These are phyloP conservation scores for Coprinopsis cinerea DNA, from an alignment of 768 basidiomycete genomes.

Conservation along the genomic window DNA sequence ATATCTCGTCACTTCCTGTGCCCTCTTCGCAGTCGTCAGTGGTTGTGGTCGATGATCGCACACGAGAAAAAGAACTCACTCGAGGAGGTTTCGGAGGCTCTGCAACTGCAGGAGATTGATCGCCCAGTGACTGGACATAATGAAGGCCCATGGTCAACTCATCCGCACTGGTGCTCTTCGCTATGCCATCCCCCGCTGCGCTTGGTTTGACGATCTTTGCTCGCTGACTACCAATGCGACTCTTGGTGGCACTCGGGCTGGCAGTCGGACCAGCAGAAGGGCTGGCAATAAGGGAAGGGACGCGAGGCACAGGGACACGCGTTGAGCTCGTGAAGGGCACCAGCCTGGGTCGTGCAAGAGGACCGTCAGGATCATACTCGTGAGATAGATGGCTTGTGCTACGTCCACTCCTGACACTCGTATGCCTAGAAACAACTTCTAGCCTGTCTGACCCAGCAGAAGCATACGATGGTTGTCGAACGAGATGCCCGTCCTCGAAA, in stretches of 20 bases:
- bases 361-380: constrained; percentile 24
- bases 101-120: constrained; percentile 26
- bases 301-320: constrained; percentile 56
- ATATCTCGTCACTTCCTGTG: constrained; percentile 8
- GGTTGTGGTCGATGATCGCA: neutral
- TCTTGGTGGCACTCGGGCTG: constrained; percentile 14
- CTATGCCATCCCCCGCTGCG: constrained; percentile 22
- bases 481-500: constrained; percentile 29
- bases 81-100: neutral
- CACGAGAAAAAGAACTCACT: neutral
- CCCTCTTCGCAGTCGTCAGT: constrained; percentile 9
- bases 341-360: constrained; percentile 46
- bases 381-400: constrained; percentile 34
- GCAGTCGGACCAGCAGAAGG: constrained; percentile 19
- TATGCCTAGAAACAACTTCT: constrained; percentile 33
- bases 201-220: constrained; percentile 45
- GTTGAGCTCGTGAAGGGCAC: constrained; percentile 68
- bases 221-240: constrained; percentile 56
- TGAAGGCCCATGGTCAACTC: constrained; percentile 65
- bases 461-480: constrained; percentile 29
- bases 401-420: constrained; percentile 44
- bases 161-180: constrained; percentile 44
- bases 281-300: constrained; percentile 28
- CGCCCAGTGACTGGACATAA: constrained; percentile 66
- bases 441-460: constrained; percentile 23